Evolutionary conservation across 2,329 filamentous ascomycete genomes (phyloP).

Genomic region (Sclerotinia borealis): DNA sequence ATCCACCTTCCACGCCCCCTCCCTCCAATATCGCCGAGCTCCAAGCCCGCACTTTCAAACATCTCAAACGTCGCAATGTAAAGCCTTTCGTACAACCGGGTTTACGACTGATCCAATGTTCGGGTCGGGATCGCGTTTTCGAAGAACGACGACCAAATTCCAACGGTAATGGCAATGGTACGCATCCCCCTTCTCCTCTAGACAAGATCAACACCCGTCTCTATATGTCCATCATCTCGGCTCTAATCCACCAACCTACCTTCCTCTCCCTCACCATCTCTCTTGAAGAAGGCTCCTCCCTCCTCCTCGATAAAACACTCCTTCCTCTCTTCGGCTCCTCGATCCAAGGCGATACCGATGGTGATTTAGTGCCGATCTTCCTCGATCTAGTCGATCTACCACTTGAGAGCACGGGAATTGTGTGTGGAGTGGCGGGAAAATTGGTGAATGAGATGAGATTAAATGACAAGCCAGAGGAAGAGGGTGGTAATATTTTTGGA

Average conservation of each 20-base stretch:
- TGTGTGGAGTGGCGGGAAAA: slow-evolving; percentile 84
- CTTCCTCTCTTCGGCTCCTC: slow-evolving; percentile 63
- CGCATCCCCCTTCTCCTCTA: slow-evolving; percentile 39
- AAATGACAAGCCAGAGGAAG: slow-evolving; percentile 5
- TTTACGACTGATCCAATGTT: slow-evolving; percentile 76
- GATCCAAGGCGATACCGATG: slow-evolving; percentile 68
- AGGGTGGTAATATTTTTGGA: background rate
- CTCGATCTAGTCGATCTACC: slow-evolving; percentile 77
- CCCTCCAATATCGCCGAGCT: slow-evolving; percentile 74
- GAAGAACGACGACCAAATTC: slow-evolving; percentile 32
- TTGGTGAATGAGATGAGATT: slow-evolving; percentile 64
- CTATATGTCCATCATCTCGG: slow-evolving; percentile 57
- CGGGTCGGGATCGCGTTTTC: slow-evolving; percentile 45
- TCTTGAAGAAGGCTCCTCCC: slow-evolving; percentile 65
- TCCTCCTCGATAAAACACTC: slow-evolving; percentile 65
- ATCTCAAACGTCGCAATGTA: slow-evolving; percentile 73
- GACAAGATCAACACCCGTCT: slow-evolving; percentile 57
- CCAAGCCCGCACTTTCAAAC: slow-evolving; percentile 73
- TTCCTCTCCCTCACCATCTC: slow-evolving; percentile 72
- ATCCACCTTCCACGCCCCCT: slow-evolving; percentile 62
- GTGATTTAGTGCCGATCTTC: slow-evolving; percentile 76
- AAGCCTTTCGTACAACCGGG: slow-evolving; percentile 62
- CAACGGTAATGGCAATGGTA: slow-evolving; percentile 31
- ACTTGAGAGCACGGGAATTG: slow-evolving; percentile 85
- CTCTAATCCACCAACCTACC: slow-evolving; percentile 53